A percentile compares a stretch with the other conserved stretches of the same genome.
Conservation (phyloP, 164 flowering plant species). For the Piper longum region DNA sequence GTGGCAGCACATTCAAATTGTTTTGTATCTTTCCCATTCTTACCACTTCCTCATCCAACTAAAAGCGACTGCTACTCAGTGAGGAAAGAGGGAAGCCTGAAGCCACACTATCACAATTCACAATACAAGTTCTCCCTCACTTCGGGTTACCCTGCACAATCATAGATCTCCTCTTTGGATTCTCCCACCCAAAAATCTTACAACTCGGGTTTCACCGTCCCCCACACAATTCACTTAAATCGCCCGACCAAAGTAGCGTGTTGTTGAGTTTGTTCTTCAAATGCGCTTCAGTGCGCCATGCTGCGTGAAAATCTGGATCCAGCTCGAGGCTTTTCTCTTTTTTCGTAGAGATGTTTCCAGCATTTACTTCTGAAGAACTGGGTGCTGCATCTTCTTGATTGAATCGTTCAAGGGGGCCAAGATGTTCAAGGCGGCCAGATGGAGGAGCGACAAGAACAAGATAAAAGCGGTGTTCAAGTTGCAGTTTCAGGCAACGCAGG, state of each 20-base stretch:
- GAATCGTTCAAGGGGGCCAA: constrained; percentile 5
- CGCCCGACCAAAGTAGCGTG: background rate
- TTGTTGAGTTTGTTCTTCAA: background rate
- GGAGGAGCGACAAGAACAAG: constrained; percentile 91
- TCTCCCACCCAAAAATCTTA: no score
- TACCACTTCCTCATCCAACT: no score
- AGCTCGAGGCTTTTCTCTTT: background rate
- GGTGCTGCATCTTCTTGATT: background rate
- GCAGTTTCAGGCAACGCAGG: constrained; percentile 87
- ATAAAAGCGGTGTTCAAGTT: constrained; percentile 61
- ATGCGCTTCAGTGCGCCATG: background rate
- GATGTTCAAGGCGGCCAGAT: constrained; percentile 57
- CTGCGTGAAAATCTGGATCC: background rate
- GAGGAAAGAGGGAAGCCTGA: no score
- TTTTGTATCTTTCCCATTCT: no score
- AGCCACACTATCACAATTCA: no score
- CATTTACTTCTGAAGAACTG: background rate
- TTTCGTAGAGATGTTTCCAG: background rate
- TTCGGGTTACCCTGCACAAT: no score
- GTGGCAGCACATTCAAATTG: no score
- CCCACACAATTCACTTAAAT: no score
- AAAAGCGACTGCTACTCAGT: no score
- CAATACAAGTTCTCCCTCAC: no score
- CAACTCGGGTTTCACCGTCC: background rate
- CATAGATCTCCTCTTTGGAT: no score